Base-by-base conservation (phyloP, 129 eudicot species). In the Kitagawia praeruptora region DNA sequence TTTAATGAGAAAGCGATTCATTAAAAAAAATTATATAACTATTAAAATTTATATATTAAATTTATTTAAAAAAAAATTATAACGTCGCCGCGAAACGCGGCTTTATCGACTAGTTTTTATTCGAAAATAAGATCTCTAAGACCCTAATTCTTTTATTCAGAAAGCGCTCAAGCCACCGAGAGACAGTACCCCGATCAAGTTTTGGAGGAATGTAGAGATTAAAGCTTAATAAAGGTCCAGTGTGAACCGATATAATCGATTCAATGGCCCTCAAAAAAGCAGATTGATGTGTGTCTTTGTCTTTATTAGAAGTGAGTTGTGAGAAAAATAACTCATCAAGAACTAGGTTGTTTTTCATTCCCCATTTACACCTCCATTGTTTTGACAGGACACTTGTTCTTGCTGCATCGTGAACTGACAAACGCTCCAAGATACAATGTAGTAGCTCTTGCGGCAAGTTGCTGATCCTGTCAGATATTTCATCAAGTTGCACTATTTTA, bases 401-500 rank as follows among this genome's bases (percentile, higher is more conserved):
- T 49, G 11, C 56, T 49, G 15, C 56, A 12, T 49, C 56, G 19
- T 49, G 15, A 49, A 49, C 56, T 11, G 56, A 16, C 56, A 49
- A 16, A 49, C 11, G 56, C 56, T 49, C 19, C 11, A 49, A 10
- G 56, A 49, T 49, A 49, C 56, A 12, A 34, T 34, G 37, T 34
- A 34, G 37, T 34, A 34, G 37, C 37, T 34, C 37, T 34, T 1
- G 37, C 2, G 37, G 37, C 37, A 34, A 34, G 19, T 49, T 49
- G 15, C 56, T 49, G 56, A 49, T 49, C 56, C 15, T 49, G 11
- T 49, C 56, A 34, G 37, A 34, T 41, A 1, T 41, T 5, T 41
- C 45, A 41, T 41, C 89, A 89, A n/a, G 91, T 93, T 19, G 97
- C 98, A 39, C 91, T 88, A 15, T 97, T 92, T 1, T 93, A 88